These are phyloP conservation scores for Acanthochlamys bracteata DNA, from an alignment of 106 monocot genomes.

Conservation along the genomic window DNA sequence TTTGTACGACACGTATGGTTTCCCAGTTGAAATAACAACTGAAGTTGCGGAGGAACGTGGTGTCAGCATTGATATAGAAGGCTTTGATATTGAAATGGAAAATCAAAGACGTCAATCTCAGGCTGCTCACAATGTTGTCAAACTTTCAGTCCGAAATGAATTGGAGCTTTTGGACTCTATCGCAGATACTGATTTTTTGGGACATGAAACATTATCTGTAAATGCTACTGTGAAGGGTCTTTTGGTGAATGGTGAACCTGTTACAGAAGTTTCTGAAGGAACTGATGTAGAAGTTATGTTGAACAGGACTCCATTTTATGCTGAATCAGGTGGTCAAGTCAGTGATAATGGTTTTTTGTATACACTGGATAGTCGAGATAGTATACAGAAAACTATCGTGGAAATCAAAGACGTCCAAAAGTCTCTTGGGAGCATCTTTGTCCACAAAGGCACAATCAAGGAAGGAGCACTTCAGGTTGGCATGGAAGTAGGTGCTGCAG, in stretches of 20 bases:
- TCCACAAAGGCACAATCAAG: conserved; percentile 81
- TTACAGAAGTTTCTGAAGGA: conserved; percentile 65
- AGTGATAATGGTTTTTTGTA: conserved; percentile 88
- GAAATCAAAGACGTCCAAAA: conserved; percentile 92
- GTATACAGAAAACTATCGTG: conserved; percentile 34
- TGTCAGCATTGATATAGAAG: conserved; percentile 65
- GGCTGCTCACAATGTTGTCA: conserved; percentile 84
- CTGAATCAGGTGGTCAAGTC: conserved; percentile 96
- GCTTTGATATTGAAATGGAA: conserved; percentile 89
- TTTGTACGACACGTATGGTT: conserved; percentile 94
- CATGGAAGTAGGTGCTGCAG: conserved; percentile 72
- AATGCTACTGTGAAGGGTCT: conserved; percentile 73
- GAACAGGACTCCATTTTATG: conserved; percentile 95
- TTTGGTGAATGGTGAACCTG: conserved; percentile 67
- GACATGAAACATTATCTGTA: conserved; percentile 68
- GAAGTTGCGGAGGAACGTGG: conserved; percentile 87
- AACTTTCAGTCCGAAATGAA: conserved; percentile 77
- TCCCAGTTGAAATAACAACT: conserved; percentile 90
- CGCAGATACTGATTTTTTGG: conserved; percentile 82
- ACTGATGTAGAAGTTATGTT: conserved; percentile 76
- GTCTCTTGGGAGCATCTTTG: conserved; percentile 72
- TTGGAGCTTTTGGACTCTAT: conserved; percentile 42
- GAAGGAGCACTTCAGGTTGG: conserved; percentile 75
- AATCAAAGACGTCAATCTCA: conserved; percentile 88
- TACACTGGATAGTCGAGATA: conserved; percentile 26